A percentile compares a stretch with the other conserved stretches of the same genome.
Conservation (phyloP, 257 asterid species). For the Solanum etuberosum region DNA sequence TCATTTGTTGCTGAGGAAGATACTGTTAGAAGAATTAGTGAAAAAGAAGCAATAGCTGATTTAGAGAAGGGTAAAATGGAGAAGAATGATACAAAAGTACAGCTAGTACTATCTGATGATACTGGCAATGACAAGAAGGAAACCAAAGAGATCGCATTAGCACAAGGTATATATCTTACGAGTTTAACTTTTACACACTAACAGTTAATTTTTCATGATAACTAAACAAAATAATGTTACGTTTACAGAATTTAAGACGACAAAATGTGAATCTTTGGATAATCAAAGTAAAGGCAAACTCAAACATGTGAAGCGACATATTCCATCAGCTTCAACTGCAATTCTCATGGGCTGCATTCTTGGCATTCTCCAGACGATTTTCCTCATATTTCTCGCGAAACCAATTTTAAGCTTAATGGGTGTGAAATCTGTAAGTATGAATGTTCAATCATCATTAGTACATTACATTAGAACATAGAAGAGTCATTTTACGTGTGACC, state of each 20-base stretch:
- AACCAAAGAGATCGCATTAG: slow-evolving; percentile 5
- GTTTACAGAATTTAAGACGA: slow-evolving; percentile 10
- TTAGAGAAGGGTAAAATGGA: slow-evolving; percentile 12
- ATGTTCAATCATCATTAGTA: not conserved
- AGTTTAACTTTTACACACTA: not conserved
- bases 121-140: slow-evolving; percentile 1
- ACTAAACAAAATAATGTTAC: not conserved
- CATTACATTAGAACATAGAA: not conserved
- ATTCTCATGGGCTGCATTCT: slow-evolving; percentile 55
- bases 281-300: not conserved
- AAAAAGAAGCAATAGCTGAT: slow-evolving; percentile 6
- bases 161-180: slow-evolving; percentile 12
- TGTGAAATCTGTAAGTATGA: slow-evolving; percentile 51
- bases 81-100: slow-evolving; percentile 1
- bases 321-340: slow-evolving; percentile 97
- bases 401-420: slow-evolving; percentile 72
- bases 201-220: accelerated
- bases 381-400: slow-evolving; percentile 58
- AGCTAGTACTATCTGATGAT: not conserved
- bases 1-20: slow-evolving; percentile 96
- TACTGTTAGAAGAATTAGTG: slow-evolving; percentile 31
- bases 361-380: slow-evolving; percentile 61
- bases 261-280: slow-evolving; percentile 12
- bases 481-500: not conserved
- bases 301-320: slow-evolving; percentile 29